phyloP scores from a whole-genome alignment of 257 asterid genomes.

The Nicotiana paniculata region DNA sequence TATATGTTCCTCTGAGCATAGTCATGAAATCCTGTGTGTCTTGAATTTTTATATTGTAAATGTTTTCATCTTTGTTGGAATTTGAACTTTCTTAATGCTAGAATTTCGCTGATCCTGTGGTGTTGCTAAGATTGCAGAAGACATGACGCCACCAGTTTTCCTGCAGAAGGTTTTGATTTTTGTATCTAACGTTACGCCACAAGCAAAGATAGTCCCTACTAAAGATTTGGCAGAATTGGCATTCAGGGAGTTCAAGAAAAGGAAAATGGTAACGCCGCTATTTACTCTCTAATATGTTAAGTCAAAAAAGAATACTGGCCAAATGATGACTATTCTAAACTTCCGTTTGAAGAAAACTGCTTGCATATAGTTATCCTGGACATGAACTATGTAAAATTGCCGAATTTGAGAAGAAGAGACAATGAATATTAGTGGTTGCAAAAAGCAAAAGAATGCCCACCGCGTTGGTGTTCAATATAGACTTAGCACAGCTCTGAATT shows the following conservation, averaged over 20 bases:
- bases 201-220: slow-evolving; percentile 87
- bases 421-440: background rate
- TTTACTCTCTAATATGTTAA: background rate
- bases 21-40: background rate
- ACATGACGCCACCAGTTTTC: slow-evolving; percentile 70
- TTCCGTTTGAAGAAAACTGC: background rate
- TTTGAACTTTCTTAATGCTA: background rate
- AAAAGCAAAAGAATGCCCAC: background rate
- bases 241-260: slow-evolving; percentile 65
- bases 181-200: slow-evolving; percentile 62
- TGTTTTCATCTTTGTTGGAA: background rate
- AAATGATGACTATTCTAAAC: background rate
- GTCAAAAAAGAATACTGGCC: background rate
- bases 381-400: background rate
- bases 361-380: background rate
- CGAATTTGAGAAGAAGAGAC: background rate
- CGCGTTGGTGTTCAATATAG: background rate
- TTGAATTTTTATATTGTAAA: background rate
- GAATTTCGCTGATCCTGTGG: slow-evolving; percentile 15
- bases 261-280: slow-evolving; percentile 43
- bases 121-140: slow-evolving; percentile 71
- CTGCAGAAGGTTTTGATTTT: slow-evolving; percentile 71
- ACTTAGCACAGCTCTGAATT: background rate
- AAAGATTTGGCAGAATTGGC: slow-evolving; percentile 85
- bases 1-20: background rate